Evolutionary conservation across 148 eudicot genomes (phyloP), one percentile per base, ranked within the genome.

Genomic region (Silene conica): DNA sequence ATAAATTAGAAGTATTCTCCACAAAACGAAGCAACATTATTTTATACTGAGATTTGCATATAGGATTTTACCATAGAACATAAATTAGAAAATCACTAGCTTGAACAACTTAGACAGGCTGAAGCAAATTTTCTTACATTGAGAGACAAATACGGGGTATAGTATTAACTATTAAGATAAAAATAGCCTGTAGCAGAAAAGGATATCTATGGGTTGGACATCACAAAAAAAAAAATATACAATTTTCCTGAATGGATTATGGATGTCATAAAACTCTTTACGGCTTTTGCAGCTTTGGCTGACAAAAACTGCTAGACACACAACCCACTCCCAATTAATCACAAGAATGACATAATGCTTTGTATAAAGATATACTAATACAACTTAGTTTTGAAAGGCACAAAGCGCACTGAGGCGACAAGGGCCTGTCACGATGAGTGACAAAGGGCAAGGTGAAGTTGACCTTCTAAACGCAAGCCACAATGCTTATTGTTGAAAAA

Each of bases 1-100:
- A 76, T 58, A n/a, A 68, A 68, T 63, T 19, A 63, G 70, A 23
- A 69, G 26, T 34, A 69, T 38, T 34, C 56, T 19, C 22, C 26
- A 26, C 54, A 65, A 56, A 67, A 67, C 77, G 15, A 59, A 69
- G 34, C 46, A 41, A 20, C 22, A 64, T 69, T 23, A 18, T 28
- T 20, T 11, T 46, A 4, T 16, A 3, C 41, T 31, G 45, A 63
- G 67, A 63, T 28, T 65, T 65, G 0, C 68, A 16, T 16, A 11
- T 0, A 15, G 1, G 46, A 16, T 64, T 5, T 13, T 28, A 6
- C 8, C 20, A 34, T 64, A 34, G 8, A 34, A 19, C 19, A 28
- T 10, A 45, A 67, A 38, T 45, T 43, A 15, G 3, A 45, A 0
- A 15, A 15, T 19, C 16, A 43, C 21, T 45, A 7, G 26, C 15